Conservation (phyloP, 2,329 filamentous ascomycete genomes). For the Arthrobotrys musiformis region DNA sequence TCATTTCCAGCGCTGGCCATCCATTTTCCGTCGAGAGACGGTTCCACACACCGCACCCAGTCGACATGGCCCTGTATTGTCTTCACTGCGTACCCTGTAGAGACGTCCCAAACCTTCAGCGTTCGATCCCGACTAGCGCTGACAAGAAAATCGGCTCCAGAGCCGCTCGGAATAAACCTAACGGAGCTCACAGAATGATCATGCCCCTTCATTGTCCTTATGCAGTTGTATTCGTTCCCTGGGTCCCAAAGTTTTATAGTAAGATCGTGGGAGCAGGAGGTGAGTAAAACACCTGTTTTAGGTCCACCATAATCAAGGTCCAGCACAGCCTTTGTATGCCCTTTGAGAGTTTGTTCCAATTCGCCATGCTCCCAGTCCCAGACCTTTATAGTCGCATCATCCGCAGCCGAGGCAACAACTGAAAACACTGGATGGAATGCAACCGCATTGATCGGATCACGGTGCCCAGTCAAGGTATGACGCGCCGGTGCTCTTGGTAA, state of each 20-base stretch:
- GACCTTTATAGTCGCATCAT: constrained; percentile 93
- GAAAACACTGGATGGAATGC: constrained; percentile 94
- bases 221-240: constrained; percentile 92
- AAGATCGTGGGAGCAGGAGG: constrained; percentile 85
- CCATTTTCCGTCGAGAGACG: constrained; percentile 83
- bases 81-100: constrained; percentile 89
- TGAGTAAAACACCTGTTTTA: constrained; percentile 79
- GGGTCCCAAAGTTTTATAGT: constrained; percentile 97
- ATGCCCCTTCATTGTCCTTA: constrained; percentile 87
- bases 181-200: constrained; percentile 91
- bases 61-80: constrained; percentile 86
- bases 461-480: constrained; percentile 84
- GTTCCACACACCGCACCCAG: constrained; percentile 90
- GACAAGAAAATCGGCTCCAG: constrained; percentile 82
- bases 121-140: constrained; percentile 87
- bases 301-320: constrained; percentile 92
- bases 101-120: constrained; percentile 89
- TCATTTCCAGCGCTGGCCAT: constrained; percentile 86
- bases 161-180: constrained; percentile 85
- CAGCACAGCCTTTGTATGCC: constrained; percentile 86
- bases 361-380: constrained; percentile 98
- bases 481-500: constrained; percentile 83
- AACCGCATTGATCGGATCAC: constrained; percentile 82
- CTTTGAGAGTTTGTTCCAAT: constrained; percentile 88
- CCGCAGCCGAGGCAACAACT: constrained; percentile 86